Percentiles rank a stretch among this genome's conserved stretches.
Evolutionary conservation across 140 eudicot species (phyloP).

Genomic region (Cichorium intybus): DNA sequence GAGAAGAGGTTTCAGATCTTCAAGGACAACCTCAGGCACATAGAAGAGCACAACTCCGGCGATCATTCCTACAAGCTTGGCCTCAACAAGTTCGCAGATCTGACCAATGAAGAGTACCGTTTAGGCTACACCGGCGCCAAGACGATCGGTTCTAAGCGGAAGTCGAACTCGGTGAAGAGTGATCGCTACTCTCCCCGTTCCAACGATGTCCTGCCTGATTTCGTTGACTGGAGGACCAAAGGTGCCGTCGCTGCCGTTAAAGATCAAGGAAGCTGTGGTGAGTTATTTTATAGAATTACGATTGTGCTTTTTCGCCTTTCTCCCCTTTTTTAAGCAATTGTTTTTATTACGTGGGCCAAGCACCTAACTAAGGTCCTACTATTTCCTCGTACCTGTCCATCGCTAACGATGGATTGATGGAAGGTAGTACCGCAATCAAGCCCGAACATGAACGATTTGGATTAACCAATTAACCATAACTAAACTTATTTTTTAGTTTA

Average conservation of each 20-base stretch:
- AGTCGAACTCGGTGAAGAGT: slow-evolving; percentile 31
- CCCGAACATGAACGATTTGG: too few relatives aligned
- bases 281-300: background rate
- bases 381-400: too few relatives aligned
- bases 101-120: slow-evolving; percentile 68
- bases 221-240: slow-evolving; percentile 65
- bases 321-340: background rate
- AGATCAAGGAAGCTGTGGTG: slow-evolving; percentile 85
- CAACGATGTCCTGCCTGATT: slow-evolving; percentile 60
- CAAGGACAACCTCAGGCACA: too few relatives aligned
- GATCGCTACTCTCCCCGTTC: slow-evolving; percentile 38
- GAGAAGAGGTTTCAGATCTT: slow-evolving; percentile 63
- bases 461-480: too few relatives aligned
- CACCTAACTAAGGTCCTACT: too few relatives aligned
- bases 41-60: slow-evolving; percentile 60
- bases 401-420: too few relatives aligned
- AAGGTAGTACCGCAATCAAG: too few relatives aligned
- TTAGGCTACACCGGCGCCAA: slow-evolving; percentile 41
- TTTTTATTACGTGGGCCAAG: too few relatives aligned
- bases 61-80: slow-evolving; percentile 50
- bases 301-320: background rate
- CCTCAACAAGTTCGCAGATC: slow-evolving; percentile 64
- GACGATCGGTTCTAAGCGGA: slow-evolving; percentile 12
- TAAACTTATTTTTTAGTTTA: too few relatives aligned
- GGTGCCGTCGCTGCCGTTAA: slow-evolving; percentile 76